Base-by-base conservation (phyloP, 169 alveolate species). In the Plasmodium relictum region DNA sequence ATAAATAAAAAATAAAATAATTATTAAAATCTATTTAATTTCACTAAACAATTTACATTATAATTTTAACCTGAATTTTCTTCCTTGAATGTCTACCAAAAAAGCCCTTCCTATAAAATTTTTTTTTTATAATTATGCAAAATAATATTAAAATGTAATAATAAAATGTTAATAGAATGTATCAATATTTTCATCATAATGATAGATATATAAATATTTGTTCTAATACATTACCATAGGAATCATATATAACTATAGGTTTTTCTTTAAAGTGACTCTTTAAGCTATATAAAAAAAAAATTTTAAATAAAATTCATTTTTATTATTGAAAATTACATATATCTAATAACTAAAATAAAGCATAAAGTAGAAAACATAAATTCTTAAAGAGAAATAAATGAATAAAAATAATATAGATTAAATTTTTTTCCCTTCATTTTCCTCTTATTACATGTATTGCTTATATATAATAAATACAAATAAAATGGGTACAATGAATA, bases 181-280 rank as follows among this genome's bases (percentile, higher is more conserved):
- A 2, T 31, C 39, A 31, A 3, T 31, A 31, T 31, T 31, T 31
- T 31, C 39, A 31, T 31, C 3, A 31, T 31, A 31, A 31, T 31
- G 39, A 31, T 31, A 31, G 3, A 31, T 31, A 31, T 31, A 31
- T 31, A 31, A 31, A 31, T 31, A 31, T 31, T 31, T 31, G 1
- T 31, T 31, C 39, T 31, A 31, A 73, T 31, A 31, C 3, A 58
- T 56, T 78, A 78, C 89, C 89, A 83, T 83, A 83, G 8, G 91
- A n/a, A 18, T 83, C 91, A 39, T 83, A 83, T 69, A 83, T 69
- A 45, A 83, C 54, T 24, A 83, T 83, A 5, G 91, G 91, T 31
- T 83, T 83, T 41, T 83, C 91, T 56, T 58, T 83, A 83, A 83
- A 83, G 68, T 83, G 85, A 24, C 86, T 83, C 73, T 83, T 83